A percentile compares a stretch with the other conserved stretches of the same genome.
phyloP scores from a whole-genome alignment of 1,284 basidiomycete genomes.

The Leccinum solheimii region DNA sequence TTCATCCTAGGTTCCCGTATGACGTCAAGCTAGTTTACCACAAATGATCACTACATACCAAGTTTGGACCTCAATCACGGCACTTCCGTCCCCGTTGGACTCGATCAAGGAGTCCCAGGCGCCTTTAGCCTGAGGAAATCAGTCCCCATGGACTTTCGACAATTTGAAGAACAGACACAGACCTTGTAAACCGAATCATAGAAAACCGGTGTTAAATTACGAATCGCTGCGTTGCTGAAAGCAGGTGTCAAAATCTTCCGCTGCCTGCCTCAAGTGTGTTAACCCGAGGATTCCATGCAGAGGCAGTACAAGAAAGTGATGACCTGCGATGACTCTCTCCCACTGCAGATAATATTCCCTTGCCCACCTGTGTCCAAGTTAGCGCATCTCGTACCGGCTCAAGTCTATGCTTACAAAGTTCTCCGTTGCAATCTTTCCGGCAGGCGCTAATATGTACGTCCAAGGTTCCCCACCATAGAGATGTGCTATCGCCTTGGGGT shows the following conservation, averaged over 20 bases:
- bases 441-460: conserved; percentile 16
- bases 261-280: conserved; percentile 35
- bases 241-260: conserved; percentile 48
- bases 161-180: neutral
- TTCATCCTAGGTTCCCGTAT: conserved; percentile 46
- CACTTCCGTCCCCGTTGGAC: conserved; percentile 24
- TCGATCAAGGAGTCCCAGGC: conserved; percentile 53
- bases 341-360: conserved; percentile 18
- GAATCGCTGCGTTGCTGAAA: conserved; percentile 48
- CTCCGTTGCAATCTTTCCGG: conserved; percentile 7
- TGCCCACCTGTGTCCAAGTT: conserved; percentile 19
- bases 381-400: neutral
- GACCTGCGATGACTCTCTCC: conserved; percentile 30
- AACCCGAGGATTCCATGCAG: neutral
- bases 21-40: neutral
- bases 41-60: conserved; percentile 17
- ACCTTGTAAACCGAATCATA: conserved; percentile 43
- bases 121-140: conserved; percentile 34
- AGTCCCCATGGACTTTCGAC: neutral
- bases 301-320: neutral
- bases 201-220: conserved; percentile 44
- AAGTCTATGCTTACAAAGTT: conserved; percentile 19
- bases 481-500: conserved; percentile 56
- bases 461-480: conserved; percentile 52
- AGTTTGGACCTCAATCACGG: conserved; percentile 52